Base-by-base conservation (phyloP, 2,329 filamentous ascomycete genomes). In the Scedosporium dehoogii region DNA sequence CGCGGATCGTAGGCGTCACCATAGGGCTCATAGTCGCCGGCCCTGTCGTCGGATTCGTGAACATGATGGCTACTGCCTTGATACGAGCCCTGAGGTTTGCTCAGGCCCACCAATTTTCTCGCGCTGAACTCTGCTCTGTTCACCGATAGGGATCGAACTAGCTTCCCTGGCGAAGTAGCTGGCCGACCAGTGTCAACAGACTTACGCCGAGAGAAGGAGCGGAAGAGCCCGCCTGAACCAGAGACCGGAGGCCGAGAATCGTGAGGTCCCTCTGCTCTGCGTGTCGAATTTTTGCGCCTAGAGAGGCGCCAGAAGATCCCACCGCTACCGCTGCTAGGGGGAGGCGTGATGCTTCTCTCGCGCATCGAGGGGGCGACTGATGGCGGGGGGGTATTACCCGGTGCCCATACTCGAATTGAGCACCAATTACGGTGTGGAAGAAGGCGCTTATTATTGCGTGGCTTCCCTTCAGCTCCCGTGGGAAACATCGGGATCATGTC, bases 361-460 rank as follows among this genome's bases (percentile, higher is more conserved):
- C 78, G 74, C 56, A 79, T 75, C 1, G 82, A 79, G 7, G 72
- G 74, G 29, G 79, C 81, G 3, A 90, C 91, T 1, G 88, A 86
- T 3, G 82, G 80, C 0, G 85, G 84, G 12, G 92, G 92, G 1
- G 90, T 96, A 41, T 77, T 79, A 3, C 90, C 91, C 1, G 92
- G 92, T 9, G 85, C 79, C 75, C 96, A 97, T 71, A 90, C 83
- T 61, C 90, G 84, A 68, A 99, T 96, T 2, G 91, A 90, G 73
- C 93, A 97, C 90, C 93, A 99, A 72, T 99, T 99, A 38, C 94
- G 85, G 64, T 94, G 88, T 21, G 92, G 92, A 9, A 97, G 79
- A 1, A 99, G 79, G 64, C 88, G 86, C 70, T 91, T 96, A 73
- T 99, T 99, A 74, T 96, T 97, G 65, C 94, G 85, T 21, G 86